These are phyloP conservation scores for Funneliformis caledonium DNA, from an alignment of 371 early-diverging fungal genomes.

Conservation along the genomic window DNA sequence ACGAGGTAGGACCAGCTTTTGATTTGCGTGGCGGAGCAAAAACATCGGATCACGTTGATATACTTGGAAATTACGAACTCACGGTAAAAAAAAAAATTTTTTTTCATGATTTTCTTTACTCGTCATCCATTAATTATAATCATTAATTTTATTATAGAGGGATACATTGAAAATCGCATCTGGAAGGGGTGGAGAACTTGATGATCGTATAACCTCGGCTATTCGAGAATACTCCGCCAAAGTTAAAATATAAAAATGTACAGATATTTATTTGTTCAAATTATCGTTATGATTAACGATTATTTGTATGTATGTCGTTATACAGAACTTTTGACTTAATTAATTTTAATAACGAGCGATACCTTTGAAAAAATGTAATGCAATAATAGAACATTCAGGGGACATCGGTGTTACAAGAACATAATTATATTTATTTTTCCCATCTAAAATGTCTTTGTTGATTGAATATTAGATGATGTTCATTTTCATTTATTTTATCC, in stretches of 20 bases:
- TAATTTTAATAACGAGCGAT: too few relatives aligned
- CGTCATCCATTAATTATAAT: background rate
- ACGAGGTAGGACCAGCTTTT: conserved; percentile 59
- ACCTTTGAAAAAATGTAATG: too few relatives aligned
- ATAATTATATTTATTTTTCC: too few relatives aligned
- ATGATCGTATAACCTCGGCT: conserved; percentile 48
- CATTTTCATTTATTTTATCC: too few relatives aligned
- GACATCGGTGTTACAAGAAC: too few relatives aligned
- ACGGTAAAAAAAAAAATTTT: conserved; percentile 45
- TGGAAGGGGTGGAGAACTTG: conserved; percentile 46
- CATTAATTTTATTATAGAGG: conserved; percentile 40
- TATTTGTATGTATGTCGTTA: too few relatives aligned
- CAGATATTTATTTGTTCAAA: background rate
- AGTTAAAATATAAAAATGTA: conserved; percentile 43
- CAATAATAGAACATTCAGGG: too few relatives aligned
- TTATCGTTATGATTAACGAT: too few relatives aligned
- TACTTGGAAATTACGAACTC: conserved; percentile 76
- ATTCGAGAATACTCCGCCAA: conserved; percentile 49
- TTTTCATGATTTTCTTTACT: background rate
- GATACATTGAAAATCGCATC: conserved; percentile 49
- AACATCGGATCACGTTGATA: conserved; percentile 91
- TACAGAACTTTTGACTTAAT: too few relatives aligned
- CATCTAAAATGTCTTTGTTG: too few relatives aligned
- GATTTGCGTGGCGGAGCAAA: conserved; percentile 83
- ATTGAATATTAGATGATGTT: too few relatives aligned